These are phyloP conservation scores for Phalaenopsis aphrodite DNA, from an alignment of 106 monocot species.

Conservation along the genomic window DNA sequence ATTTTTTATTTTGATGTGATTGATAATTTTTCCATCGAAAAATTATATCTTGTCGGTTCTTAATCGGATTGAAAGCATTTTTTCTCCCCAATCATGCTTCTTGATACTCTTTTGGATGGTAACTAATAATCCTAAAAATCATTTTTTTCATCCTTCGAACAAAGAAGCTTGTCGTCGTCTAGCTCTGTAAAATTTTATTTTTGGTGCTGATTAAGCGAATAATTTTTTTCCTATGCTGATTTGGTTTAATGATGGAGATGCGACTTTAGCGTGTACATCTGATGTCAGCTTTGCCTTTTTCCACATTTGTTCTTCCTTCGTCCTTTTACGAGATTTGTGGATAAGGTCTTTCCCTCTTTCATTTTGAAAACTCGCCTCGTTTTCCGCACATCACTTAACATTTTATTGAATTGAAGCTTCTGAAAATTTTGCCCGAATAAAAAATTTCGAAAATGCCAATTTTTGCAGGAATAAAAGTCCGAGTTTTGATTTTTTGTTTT, in stretches of 20 bases:
- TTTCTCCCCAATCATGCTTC: background rate
- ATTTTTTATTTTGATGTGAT: background rate
- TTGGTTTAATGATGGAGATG: too few species aligned
- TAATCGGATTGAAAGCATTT: background rate
- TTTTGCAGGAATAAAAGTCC: background rate
- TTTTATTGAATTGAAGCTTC: background rate
- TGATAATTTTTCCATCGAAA: background rate
- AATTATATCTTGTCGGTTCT: background rate
- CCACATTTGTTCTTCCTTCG: background rate
- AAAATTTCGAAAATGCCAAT: background rate
- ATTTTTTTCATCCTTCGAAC: background rate
- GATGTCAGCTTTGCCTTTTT: background rate
- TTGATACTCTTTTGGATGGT: background rate
- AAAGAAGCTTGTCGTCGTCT: background rate
- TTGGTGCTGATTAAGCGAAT: too few species aligned
- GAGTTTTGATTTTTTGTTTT: background rate
- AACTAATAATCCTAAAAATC: background rate
- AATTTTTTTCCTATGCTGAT: too few species aligned
- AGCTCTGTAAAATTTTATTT: background rate
- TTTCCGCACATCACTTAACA: background rate
- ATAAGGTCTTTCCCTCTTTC: background rate
- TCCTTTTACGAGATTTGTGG: background rate
- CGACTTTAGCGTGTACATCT: background rate
- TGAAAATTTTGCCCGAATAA: background rate
- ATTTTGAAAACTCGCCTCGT: background rate